Evolutionary conservation across 192 early-diverging fungal genomes (phyloP), one percentile per base, ranked within the genome.

Genomic region (Oehlia diaphana): DNA sequence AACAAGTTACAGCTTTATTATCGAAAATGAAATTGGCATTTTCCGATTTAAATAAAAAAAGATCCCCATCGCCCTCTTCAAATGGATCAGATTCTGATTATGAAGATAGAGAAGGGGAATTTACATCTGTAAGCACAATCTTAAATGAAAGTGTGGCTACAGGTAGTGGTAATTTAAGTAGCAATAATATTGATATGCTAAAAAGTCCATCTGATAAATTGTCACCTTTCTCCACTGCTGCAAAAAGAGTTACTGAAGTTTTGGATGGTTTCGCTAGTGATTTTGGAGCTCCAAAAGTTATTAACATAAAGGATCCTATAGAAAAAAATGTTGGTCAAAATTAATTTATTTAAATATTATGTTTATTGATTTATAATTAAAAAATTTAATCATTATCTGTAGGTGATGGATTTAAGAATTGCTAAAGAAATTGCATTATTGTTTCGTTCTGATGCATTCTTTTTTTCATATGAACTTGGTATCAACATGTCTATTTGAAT

Each of bases 381-480:
- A 31, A n/a, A n/a, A n/a, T n/a, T 31, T 63, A 12, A 33, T 58
- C 26, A 10, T 73, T 49, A 50, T 73, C 33, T 16, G 44, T 73
- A 76, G 19, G 33, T 70, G 2, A 76, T 90, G 72, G 89, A 90
- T 33, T 76, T 81, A 26, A 83, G 89, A 13, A 72, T 90, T 19
- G 66, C 88, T 2, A 81, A 82, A 26, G 87, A 90, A 77, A 80
- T 90, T 2, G 82, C 78, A 14, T 78, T 84, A 14, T 72, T 90
- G 28, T 89, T 90, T 79, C 78, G 83, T 12, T 79, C 78, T 3
- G 66, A 77, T 4, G 85, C 85, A 66, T 89, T 89, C 74, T 81
- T 87, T 65, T 89, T 85, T 62, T 85, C 89, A 10, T 84, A 82
- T 63, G 83, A 82, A 19, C 84, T 82, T 74, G 86, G 86, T 85